Conservation (phyloP, 2,329 filamentous ascomycete species). For the Ilyonectria mors-panacis region DNA sequence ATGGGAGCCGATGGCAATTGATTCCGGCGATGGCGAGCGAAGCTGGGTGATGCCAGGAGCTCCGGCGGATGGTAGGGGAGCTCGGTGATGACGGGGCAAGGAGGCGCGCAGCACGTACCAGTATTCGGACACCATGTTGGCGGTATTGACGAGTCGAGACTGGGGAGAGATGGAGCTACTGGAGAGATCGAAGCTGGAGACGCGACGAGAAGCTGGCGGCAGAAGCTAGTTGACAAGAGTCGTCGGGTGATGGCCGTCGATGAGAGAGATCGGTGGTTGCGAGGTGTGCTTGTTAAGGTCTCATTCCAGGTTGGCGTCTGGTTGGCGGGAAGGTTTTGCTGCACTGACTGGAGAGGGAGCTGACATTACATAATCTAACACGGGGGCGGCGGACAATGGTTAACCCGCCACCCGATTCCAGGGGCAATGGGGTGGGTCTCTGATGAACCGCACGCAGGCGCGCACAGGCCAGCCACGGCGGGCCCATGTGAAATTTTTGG, state of each 20-base stretch:
- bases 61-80: conserved; percentile 50
- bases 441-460: conserved; percentile 14
- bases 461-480: conserved; percentile 37
- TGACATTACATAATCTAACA: conserved; percentile 51
- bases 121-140: conserved; percentile 83
- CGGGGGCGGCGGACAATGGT: conserved; percentile 39
- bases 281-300: conserved; percentile 56
- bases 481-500: conserved; percentile 46
- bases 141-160: conserved; percentile 50
- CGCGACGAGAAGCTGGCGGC: conserved; percentile 35
- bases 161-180: conserved; percentile 31
- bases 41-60: conserved; percentile 46
- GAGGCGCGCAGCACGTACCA: conserved; percentile 75
- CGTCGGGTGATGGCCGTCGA: conserved; percentile 46
- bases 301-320: conserved; percentile 56
- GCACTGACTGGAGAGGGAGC: conserved; percentile 49
- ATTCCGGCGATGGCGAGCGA: conserved; percentile 23
- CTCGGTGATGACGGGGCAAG: conserved; percentile 50
- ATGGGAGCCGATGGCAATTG: conserved; percentile 24
- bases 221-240: conserved; percentile 30
- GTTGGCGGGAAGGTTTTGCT: conserved; percentile 61
- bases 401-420: conserved; percentile 13
- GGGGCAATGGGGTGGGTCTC: not conserved
- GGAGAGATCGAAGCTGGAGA: conserved; percentile 36
- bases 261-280: conserved; percentile 43